Percentiles rank a stretch among this genome's conserved stretches.
Evolutionary conservation across 1,284 basidiomycete species (phyloP).

Genomic region (Cutaneotrichosporon cutaneum): DNA sequence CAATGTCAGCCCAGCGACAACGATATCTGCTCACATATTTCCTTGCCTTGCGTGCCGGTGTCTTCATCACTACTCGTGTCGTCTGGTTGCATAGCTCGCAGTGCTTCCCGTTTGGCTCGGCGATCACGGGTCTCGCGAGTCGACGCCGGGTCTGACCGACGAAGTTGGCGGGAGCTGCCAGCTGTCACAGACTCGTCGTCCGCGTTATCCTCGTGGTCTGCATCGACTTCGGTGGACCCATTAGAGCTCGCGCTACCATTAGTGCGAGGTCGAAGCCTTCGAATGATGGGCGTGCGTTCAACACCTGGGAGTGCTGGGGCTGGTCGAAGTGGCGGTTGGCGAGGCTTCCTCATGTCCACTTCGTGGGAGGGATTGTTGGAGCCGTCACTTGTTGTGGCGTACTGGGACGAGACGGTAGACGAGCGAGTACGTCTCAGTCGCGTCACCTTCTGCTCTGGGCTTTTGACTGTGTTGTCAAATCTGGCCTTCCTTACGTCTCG

Average conservation of each 20-base stretch:
- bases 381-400: slow-evolving; percentile 35
- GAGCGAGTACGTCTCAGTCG: slow-evolving; percentile 25
- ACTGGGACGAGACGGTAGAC: slow-evolving; percentile 38
- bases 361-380: not conserved
- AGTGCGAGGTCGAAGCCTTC: slow-evolving; percentile 36
- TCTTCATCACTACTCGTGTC: not conserved
- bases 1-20: not conserved
- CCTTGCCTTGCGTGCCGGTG: not conserved
- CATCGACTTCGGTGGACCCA: slow-evolving; percentile 50
- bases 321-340: not conserved
- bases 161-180: not conserved
- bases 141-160: not conserved
- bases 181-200: slow-evolving; percentile 11
- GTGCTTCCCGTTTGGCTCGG: slow-evolving; percentile 2
- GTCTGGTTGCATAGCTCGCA: slow-evolving; percentile 6
- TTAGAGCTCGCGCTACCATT: slow-evolving; percentile 26
- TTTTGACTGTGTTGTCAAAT: slow-evolving; percentile 41
- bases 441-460: slow-evolving; percentile 25
- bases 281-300: slow-evolving; percentile 58
- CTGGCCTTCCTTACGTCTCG: slow-evolving; percentile 37
- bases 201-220: slow-evolving; percentile 53
- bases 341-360: not conserved
- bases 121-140: not conserved
- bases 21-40: not conserved
- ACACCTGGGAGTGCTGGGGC: slow-evolving; percentile 2